These are phyloP conservation scores for Mycothermus thermophilus DNA, from an alignment of 495 filamentous ascomycete genomes.

Conservation along the genomic window DNA sequence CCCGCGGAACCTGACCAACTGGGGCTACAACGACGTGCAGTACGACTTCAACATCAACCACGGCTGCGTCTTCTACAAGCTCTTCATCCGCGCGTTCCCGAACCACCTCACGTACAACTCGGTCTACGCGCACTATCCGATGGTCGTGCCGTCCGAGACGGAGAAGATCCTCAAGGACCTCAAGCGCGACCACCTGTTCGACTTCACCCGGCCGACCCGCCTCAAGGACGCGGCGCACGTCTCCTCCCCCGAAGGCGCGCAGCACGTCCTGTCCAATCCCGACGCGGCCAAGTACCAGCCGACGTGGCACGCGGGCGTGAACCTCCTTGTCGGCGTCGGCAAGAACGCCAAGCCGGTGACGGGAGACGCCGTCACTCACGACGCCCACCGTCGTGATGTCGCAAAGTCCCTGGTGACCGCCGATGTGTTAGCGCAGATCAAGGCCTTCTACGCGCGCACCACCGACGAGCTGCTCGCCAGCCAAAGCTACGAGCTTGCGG, in stretches of 20 bases:
- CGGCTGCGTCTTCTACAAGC: conserved; percentile 76
- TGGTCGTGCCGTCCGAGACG: conserved; percentile 60
- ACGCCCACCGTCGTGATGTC: conserved; percentile 38
- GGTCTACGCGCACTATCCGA: conserved; percentile 78
- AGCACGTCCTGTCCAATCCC: conserved; percentile 46
- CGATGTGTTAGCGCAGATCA: conserved; percentile 43
- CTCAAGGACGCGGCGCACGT: conserved; percentile 40
- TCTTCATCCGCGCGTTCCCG: conserved; percentile 67
- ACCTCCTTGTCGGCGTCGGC: conserved; percentile 33
- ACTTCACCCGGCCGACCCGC: conserved; percentile 48
- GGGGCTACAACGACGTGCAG: conserved; percentile 43
- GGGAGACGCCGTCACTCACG: conserved; percentile 36
- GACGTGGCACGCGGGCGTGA: conserved; percentile 45
- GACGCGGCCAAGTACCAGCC: conserved; percentile 53
- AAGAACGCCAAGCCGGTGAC: conserved; percentile 43
- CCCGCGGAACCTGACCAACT: conserved; percentile 65
- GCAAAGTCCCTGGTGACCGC: conserved; percentile 43
- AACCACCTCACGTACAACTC: conserved; percentile 66
- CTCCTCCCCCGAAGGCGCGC: conserved; percentile 46
- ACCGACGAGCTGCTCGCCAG: conserved; percentile 51
- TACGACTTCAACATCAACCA: conserved; percentile 50
- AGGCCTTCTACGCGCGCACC: conserved; percentile 48
- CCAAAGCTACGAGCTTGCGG: conserved; percentile 43
- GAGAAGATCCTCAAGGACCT: conserved; percentile 57
- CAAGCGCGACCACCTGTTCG: conserved; percentile 57